phyloP scores from a whole-genome alignment of 1,284 basidiomycete genomes.

The Phylloboletellus chloephorus region DNA sequence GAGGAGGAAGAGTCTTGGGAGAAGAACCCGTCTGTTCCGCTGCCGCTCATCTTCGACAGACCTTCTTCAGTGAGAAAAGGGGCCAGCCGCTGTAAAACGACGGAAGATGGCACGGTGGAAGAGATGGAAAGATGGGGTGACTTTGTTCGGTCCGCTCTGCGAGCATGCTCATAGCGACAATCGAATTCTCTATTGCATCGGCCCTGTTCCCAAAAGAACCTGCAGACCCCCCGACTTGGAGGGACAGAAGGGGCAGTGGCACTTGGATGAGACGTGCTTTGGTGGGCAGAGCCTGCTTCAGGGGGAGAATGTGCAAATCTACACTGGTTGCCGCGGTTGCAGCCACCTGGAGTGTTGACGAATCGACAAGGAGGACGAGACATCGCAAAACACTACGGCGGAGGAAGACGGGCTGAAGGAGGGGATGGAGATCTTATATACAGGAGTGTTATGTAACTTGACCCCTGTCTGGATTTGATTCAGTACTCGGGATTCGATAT shows the following conservation, averaged over 20 bases:
- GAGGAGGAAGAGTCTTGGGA: constrained; percentile 19
- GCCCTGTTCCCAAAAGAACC: constrained; percentile 49
- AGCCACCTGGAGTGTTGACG: constrained; percentile 37
- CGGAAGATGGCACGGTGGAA: constrained; percentile 6
- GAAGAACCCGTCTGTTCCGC: constrained; percentile 37
- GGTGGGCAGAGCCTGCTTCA: too few species aligned
- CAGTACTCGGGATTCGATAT: too few species aligned
- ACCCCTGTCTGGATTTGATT: too few species aligned
- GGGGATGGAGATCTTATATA: too few species aligned
- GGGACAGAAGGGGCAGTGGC: constrained; percentile 30
- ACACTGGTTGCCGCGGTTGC: constrained; percentile 37
- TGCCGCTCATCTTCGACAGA: constrained; percentile 39
- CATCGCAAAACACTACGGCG: constrained; percentile 15
- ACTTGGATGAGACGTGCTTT: constrained; percentile 5
- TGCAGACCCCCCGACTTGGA: constrained; percentile 43
- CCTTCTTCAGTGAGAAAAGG: constrained; percentile 47
- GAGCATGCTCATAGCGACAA: constrained; percentile 44
- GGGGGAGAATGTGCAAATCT: constrained; percentile 22
- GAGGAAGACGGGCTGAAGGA: too few species aligned
- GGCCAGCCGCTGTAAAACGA: constrained; percentile 28
- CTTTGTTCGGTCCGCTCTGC: constrained; percentile 12
- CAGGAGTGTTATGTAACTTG: constrained; percentile 13
- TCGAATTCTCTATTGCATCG: constrained; percentile 43
- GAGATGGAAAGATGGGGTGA: constrained; percentile 2
- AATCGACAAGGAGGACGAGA: constrained; percentile 35